A percentile compares a stretch with the other conserved stretches of the same genome.
phyloP scores from a whole-genome alignment of 2,329 filamentous ascomycete species.

The Alternaria sp. region DNA sequence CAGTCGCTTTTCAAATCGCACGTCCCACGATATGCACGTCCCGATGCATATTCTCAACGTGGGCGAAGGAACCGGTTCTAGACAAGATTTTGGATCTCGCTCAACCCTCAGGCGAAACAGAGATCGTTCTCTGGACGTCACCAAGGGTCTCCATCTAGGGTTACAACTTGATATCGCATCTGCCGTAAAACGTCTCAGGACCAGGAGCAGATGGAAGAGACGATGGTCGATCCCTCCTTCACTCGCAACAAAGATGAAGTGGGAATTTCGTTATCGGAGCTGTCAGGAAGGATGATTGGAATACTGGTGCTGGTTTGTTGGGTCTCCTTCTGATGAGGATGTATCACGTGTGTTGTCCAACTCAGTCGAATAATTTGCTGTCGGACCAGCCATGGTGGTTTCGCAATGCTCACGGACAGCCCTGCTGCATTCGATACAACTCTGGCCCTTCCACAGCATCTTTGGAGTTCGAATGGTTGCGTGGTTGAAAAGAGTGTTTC shows the following conservation, averaged over 20 bases:
- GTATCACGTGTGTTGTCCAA: not conserved
- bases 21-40: not conserved
- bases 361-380: not conserved
- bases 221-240: not conserved
- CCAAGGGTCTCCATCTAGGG: not conserved
- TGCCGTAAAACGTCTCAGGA: not conserved
- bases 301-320: no score
- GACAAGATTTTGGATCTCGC: not conserved
- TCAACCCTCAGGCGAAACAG: no score
- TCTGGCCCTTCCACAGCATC: not conserved
- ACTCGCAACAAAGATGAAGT: not conserved
- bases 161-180: not conserved
- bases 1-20: not conserved
- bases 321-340: no score
- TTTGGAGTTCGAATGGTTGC: not conserved
- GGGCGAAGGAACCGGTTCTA: not conserved
- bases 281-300: not conserved
- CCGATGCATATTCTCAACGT: not conserved
- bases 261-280: not conserved
- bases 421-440: not conserved
- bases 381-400: not conserved
- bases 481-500: not conserved
- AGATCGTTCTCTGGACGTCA: not conserved
- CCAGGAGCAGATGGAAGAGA: not conserved
- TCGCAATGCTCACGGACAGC: not conserved